Evolutionary conservation across 1,284 basidiomycete genomes (phyloP), one percentile per base, ranked within the genome.

Genomic region (Polyporus tsugae): DNA sequence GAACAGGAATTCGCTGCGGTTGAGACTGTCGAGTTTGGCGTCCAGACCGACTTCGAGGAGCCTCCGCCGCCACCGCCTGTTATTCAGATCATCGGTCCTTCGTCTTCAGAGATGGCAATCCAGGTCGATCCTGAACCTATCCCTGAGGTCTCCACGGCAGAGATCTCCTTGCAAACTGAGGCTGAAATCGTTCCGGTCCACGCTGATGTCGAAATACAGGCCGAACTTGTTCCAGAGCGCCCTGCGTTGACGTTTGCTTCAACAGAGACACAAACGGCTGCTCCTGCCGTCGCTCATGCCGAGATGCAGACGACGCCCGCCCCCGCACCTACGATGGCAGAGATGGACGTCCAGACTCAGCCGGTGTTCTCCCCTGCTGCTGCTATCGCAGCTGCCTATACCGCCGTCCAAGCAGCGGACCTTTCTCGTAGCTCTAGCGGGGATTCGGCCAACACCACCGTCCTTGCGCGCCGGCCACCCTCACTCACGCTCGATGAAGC

Each of bases 1-100:
- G 83, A 72, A 75, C 79, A 75, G 19, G 71, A 80, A 74, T 42
- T 75, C 72, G 74, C 78, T 70, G 77, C 76, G 57, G 83, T 86
- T 61, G 87, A 89, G 77, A 88, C 86, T 44, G 83, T 80, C 15
- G 91, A 94, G 65, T 85, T 87, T 63, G 88, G 83, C 19, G 89
- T 87, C 72, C 91, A 92, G 81, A 91, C 87, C 1, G 88, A 84
- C 62, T 80, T 80, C 67, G 83, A 81, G 74, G 75, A 83, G 36
- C 78, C 79, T 74, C 80, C 80, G 25, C 74, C 75, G n/a, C 72
- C 73, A 11, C 75, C 75, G 1, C 75, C 74, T 1, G 68, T 72
- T 13, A 72, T 73, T 15, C 77, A 75, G 10, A 69, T 78, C 72
- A 68, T 64, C 41, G 73, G 70, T 6, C 78, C 79, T 1, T 68